Base-by-base conservation (phyloP, 805 yeast genomes). In the Cyberlindnera misumaiensis region DNA sequence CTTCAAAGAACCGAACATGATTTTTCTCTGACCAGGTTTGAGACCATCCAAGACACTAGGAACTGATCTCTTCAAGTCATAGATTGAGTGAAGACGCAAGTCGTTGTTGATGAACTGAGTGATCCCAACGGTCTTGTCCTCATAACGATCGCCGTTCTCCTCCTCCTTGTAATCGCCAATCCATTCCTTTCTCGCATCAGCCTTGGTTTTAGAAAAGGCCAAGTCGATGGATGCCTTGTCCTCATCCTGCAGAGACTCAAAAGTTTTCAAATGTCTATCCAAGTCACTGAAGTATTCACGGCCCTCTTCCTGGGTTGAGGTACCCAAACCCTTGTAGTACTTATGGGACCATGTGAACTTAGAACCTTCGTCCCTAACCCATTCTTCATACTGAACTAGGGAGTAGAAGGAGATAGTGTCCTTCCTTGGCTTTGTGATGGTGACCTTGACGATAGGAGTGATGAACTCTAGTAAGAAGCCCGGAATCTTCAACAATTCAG, bases 301-400 rank as follows among this genome's bases (percentile, higher is more conserved):
- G 44, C 84, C 85, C 62, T 93, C 98, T 27, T 67, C 72, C 20
- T 78, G 76, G 1, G 80, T 72, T 1, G 97, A 90, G 4, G 98
- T 88, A 77, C 98, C 98, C 72, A 93, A 74, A 76, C 98, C 98
- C 72, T 93, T 93, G 67, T 87, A 93, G 68, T 93, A 93, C 73
- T 93, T 93, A 52, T 85, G 94, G 34, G 83, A 76, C 93, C 96
- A 93, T 10, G 88, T 73, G 51, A 77, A 78, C 8, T 63, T 69
- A 24, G 64, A 62, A 28, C 96, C 93, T 51, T 84, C 95, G 4
- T 74, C 73, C 36, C 81, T 90, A 63, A 96, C 76, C 98, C 98
- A 93, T 5, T 70, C 59, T 56, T 90, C 97, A 56, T 86, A 93
- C 56, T 93, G 97, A 3, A 97, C 97, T 93, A 93, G 85, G 38